Evolutionary conservation across 2,329 filamentous ascomycete species (phyloP).

Genomic region (Incumbomyces lentus): DNA sequence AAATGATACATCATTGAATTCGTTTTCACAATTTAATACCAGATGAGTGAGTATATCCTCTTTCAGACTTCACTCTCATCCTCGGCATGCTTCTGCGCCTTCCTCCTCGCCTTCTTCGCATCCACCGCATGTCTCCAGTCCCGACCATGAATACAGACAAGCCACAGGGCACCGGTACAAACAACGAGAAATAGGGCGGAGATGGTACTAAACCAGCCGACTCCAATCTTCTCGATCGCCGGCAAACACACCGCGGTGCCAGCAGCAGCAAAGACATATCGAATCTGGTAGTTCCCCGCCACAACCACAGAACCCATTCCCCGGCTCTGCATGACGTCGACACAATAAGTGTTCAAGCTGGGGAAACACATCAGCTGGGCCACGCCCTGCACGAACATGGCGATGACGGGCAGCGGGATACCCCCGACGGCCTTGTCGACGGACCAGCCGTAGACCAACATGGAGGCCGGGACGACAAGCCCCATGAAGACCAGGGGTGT

Average conservation of each 20-base stretch:
- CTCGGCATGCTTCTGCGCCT: constrained; percentile 15
- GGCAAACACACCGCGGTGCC: constrained; percentile 64
- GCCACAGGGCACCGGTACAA: constrained; percentile 37
- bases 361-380: constrained; percentile 68
- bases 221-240: constrained; percentile 61
- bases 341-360: constrained; percentile 66
- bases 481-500: constrained; percentile 49
- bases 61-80: constrained; percentile 3
- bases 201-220: constrained; percentile 73
- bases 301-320: constrained; percentile 60
- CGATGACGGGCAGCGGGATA: constrained; percentile 52
- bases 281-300: constrained; percentile 67
- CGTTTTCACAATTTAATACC: too few relatives aligned
- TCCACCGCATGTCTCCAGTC: constrained; percentile 47
- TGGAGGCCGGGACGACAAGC: constrained; percentile 48
- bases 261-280: constrained; percentile 63
- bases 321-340: constrained; percentile 63
- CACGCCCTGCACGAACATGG: constrained; percentile 65
- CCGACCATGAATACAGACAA: constrained; percentile 41
- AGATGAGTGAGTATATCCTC: too few relatives aligned
- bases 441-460: constrained; percentile 60
- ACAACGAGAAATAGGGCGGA: constrained; percentile 47
- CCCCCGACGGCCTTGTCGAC: constrained; percentile 47
- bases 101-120: constrained; percentile 31
- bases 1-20: too few relatives aligned